Percentiles rank a stretch among this genome's conserved stretches.
phyloP scores from a whole-genome alignment of 345 rosid species.

The Populus euphratica region DNA sequence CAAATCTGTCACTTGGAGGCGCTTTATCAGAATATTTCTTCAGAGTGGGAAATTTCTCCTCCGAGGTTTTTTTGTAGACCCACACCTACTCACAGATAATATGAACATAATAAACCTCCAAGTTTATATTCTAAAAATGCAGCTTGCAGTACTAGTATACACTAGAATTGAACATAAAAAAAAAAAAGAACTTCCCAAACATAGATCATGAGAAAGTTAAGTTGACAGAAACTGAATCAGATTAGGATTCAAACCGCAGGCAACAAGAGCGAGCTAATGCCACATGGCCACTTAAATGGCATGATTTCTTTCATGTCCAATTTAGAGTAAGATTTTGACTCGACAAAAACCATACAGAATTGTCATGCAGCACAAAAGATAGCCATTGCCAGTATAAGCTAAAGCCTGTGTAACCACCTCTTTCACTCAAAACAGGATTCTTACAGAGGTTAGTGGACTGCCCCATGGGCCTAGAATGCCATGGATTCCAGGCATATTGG shows the following conservation, averaged over 20 bases:
- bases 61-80: conserved; percentile 92
- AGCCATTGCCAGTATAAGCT: background rate
- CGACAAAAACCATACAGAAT: background rate
- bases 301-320: background rate
- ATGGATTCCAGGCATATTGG: background rate
- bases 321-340: background rate
- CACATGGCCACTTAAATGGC: background rate
- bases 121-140: background rate
- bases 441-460: background rate
- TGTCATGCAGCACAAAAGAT: too few species aligned
- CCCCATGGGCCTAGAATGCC: background rate
- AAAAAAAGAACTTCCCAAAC: background rate
- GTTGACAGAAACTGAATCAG: background rate
- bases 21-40: conserved; percentile 86
- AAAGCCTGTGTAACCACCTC: background rate
- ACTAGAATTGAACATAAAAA: background rate
- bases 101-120: background rate
- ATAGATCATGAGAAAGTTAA: background rate
- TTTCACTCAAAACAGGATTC: background rate
- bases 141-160: background rate
- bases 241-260: background rate
- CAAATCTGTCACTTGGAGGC: conserved; percentile 70
- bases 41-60: conserved; percentile 87
- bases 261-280: background rate
- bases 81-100: conserved; percentile 53